phyloP scores from a whole-genome alignment of 140 eudicot species.

The Cichorium intybus region DNA sequence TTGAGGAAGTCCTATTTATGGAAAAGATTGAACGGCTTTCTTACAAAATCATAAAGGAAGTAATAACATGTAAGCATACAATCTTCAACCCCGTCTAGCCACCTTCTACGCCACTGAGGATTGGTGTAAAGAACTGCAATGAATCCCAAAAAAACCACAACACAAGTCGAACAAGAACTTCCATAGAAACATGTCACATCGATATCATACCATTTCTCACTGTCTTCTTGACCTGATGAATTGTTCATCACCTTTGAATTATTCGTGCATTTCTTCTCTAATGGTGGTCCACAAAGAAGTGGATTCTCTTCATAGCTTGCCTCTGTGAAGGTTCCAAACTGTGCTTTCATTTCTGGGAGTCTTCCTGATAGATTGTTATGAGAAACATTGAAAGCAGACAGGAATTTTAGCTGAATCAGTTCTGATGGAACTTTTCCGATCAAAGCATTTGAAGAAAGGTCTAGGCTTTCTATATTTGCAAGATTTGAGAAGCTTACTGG shows the following conservation, averaged over 20 bases:
- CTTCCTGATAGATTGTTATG: slow-evolving; percentile 27
- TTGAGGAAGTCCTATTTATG: background rate
- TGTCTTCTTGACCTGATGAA: background rate
- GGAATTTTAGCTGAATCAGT: background rate
- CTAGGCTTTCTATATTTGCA: slow-evolving; percentile 9
- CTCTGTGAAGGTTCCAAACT: slow-evolving; percentile 26
- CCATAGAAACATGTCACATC: slow-evolving; percentile 10
- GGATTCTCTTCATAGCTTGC: slow-evolving; percentile 30
- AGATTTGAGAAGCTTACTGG: slow-evolving; percentile 22
- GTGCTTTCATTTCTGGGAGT: slow-evolving; percentile 25
- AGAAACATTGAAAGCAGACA: slow-evolving; percentile 16
- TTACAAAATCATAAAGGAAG: slow-evolving; percentile 18
- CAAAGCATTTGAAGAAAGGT: slow-evolving; percentile 31
- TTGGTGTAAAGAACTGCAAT: slow-evolving; percentile 14
- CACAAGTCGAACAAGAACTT: slow-evolving; percentile 12
- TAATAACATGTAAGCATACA: slow-evolving; percentile 18
- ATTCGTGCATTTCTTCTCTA: slow-evolving; percentile 10
- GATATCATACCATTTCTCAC: slow-evolving; percentile 23
- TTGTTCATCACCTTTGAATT: background rate
- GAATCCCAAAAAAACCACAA: slow-evolving; percentile 15
- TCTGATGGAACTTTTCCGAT: slow-evolving; percentile 20
- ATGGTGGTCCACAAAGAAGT: slow-evolving; percentile 34
- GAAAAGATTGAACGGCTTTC: slow-evolving; percentile 3
- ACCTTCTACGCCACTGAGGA: slow-evolving; percentile 31
- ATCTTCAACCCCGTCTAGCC: slow-evolving; percentile 17